Conservation (phyloP, 2,329 filamentous ascomycete genomes). For the Phyllosticta citrichinensis region DNA sequence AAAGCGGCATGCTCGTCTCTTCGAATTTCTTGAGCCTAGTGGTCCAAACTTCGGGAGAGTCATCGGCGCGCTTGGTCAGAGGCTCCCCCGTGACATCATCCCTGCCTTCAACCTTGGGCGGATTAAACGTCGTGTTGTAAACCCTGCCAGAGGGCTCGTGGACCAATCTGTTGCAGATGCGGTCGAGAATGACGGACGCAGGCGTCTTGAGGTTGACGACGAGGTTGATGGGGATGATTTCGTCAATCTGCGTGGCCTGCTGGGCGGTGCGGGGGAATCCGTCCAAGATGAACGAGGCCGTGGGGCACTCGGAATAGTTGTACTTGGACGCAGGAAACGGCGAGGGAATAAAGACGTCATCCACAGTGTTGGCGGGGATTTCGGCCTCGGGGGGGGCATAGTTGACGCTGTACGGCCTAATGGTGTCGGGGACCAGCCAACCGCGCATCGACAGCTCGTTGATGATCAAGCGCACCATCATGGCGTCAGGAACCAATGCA, state of each 20-base stretch:
- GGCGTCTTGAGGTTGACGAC: constrained; percentile 83
- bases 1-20: constrained; percentile 71
- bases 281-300: constrained; percentile 87
- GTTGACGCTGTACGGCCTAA: constrained; percentile 38
- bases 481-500: constrained; percentile 78
- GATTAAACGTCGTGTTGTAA: constrained; percentile 91
- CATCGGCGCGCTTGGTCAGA: constrained; percentile 73
- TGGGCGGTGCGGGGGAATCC: constrained; percentile 83
- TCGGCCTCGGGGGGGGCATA: constrained; percentile 22
- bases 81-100: constrained; percentile 89
- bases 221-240: constrained; percentile 85
- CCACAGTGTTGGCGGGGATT: constrained; percentile 20
- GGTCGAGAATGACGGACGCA: constrained; percentile 72
- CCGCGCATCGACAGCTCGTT: constrained; percentile 77
- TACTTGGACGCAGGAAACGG: constrained; percentile 28
- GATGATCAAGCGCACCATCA: constrained; percentile 87
- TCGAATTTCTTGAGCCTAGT: constrained; percentile 72
- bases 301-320: constrained; percentile 53
- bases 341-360: constrained; percentile 34
- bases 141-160: constrained; percentile 84
- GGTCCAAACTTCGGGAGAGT: constrained; percentile 78
- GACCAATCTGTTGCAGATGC: constrained; percentile 87
- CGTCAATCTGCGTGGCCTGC: constrained; percentile 70
- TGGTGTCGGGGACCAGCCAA: constrained; percentile 55
- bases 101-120: constrained; percentile 65